Percentiles rank a stretch among this genome's conserved stretches.
These are phyloP conservation scores for Hypericum androsaemum DNA, from an alignment of 345 rosid genomes.

Conservation along the genomic window DNA sequence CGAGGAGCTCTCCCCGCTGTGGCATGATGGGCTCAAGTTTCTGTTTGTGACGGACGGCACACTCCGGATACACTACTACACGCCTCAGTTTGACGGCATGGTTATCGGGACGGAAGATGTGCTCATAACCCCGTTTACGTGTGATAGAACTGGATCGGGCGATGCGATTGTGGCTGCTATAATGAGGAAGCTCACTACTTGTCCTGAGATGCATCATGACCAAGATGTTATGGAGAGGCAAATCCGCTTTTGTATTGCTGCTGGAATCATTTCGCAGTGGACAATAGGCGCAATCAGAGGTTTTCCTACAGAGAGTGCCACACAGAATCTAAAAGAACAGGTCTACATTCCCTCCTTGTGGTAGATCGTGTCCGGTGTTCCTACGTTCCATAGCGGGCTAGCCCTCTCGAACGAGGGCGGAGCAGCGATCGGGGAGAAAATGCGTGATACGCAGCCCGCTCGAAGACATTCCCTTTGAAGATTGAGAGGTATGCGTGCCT, in stretches of 20 bases:
- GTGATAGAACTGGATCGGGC: slow-evolving; percentile 93
- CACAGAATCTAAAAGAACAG: slow-evolving; percentile 88
- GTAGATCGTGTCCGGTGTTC: slow-evolving; percentile 34
- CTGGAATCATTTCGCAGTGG: slow-evolving; percentile 91
- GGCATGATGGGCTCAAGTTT: slow-evolving; percentile 71
- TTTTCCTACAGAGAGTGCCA: slow-evolving; percentile 80
- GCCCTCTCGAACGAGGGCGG: no score
- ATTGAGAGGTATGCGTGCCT: no score
- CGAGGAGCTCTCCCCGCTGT: slow-evolving; percentile 68
- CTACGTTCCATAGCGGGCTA: no score
- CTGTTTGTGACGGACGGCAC: slow-evolving; percentile 91
- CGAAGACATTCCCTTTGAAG: no score
- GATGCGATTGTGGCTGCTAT: slow-evolving; percentile 91
- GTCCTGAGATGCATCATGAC: slow-evolving; percentile 67
- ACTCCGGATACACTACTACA: slow-evolving; percentile 65
- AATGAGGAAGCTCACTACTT: slow-evolving; percentile 65
- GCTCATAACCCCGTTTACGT: slow-evolving; percentile 75
- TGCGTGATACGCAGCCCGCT: no score
- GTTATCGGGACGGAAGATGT: slow-evolving; percentile 87
- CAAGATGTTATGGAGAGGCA: slow-evolving; percentile 73
- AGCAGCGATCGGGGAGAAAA: no score
- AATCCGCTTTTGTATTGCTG: slow-evolving; percentile 78
- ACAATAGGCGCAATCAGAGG: slow-evolving; percentile 88
- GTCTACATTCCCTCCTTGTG: slow-evolving; percentile 95
- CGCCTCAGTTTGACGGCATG: slow-evolving; percentile 61